Percentiles rank a stretch among this genome's conserved stretches.
Evolutionary conservation across 768 basidiomycete genomes (phyloP).

Genomic region (Trametes villosa): DNA sequence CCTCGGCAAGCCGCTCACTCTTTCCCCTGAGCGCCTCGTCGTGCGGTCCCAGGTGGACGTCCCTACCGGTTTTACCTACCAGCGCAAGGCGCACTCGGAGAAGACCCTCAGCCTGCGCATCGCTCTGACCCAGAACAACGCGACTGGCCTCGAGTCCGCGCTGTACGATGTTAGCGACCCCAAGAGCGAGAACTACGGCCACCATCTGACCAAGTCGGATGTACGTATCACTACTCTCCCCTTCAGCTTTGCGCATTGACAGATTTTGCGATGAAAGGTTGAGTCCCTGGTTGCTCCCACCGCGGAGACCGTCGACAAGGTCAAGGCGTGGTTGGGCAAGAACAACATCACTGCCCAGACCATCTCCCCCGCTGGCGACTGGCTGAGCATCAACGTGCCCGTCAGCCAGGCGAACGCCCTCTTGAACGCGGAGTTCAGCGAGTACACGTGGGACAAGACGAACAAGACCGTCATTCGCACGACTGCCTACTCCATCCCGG

Average conservation of each 20-base stretch:
- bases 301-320: slow-evolving; percentile 28
- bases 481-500: slow-evolving; percentile 42
- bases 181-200: slow-evolving; percentile 39
- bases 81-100: slow-evolving; percentile 34
- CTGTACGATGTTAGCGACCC: slow-evolving; percentile 45
- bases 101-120: slow-evolving; percentile 42
- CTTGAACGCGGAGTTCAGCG: slow-evolving; percentile 27
- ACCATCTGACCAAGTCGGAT: slow-evolving; percentile 27
- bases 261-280: slow-evolving; percentile 23
- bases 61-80: slow-evolving; percentile 36
- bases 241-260: background rate
- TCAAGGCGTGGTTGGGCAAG: slow-evolving; percentile 32
- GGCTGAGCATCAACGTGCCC: slow-evolving; percentile 30
- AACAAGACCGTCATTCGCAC: slow-evolving; percentile 38
- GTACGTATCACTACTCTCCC: slow-evolving; percentile 26
- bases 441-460: slow-evolving; percentile 37
- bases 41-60: slow-evolving; percentile 29
- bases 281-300: slow-evolving; percentile 31
- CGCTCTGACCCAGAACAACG: slow-evolving; percentile 43
- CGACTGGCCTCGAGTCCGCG: slow-evolving; percentile 40
- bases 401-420: slow-evolving; percentile 35
- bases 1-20: slow-evolving; percentile 27
- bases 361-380: slow-evolving; percentile 34
- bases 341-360: slow-evolving; percentile 29
- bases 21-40: slow-evolving; percentile 30